phyloP scores from a whole-genome alignment of 805 yeast genomes.

The Candida taoyuanica region DNA sequence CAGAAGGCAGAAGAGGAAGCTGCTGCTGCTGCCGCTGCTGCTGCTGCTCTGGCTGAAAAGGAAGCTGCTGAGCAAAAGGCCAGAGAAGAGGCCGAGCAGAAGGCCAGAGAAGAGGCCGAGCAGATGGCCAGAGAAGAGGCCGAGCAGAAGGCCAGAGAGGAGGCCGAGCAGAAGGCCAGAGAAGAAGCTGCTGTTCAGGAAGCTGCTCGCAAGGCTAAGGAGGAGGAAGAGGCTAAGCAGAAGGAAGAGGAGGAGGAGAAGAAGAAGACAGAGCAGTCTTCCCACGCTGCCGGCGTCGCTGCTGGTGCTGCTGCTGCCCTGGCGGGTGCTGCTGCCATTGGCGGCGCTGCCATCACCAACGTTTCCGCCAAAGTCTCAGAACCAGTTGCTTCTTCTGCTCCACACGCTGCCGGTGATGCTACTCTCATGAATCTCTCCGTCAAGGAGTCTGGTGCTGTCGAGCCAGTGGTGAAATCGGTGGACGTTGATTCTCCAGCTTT shows the following conservation, averaged over 20 bases:
- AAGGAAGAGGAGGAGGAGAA: slow-evolving; percentile 5
- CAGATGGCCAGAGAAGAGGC: slow-evolving; percentile 1
- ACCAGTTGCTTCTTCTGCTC: slow-evolving; percentile 1
- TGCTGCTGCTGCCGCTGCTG: slow-evolving; percentile 12
- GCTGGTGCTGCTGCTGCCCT: slow-evolving; percentile 18
- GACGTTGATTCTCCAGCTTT: slow-evolving; percentile 2
- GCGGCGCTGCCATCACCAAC: slow-evolving; percentile 10
- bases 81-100: slow-evolving; percentile 11
- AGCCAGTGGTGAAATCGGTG: background rate
- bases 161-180: slow-evolving; percentile 9
- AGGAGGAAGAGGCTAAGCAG: slow-evolving; percentile 7
- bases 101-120: slow-evolving; percentile 4
- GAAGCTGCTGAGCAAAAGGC: slow-evolving; percentile 9
- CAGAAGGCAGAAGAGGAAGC: slow-evolving; percentile 12
- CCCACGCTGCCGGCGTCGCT: slow-evolving; percentile 4
- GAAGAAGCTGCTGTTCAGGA: slow-evolving; percentile 5
- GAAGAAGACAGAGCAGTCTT: slow-evolving; percentile 4
- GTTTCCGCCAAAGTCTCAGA: slow-evolving; percentile 8
- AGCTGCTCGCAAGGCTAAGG: slow-evolving; percentile 4
- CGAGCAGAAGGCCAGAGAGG: slow-evolving; percentile 4
- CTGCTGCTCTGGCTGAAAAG: slow-evolving; percentile 9
- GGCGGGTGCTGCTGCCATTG: slow-evolving; percentile 14
- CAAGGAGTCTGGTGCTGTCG: background rate
- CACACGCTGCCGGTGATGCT: slow-evolving; percentile 2
- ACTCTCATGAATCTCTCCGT: background rate